phyloP scores from a whole-genome alignment of 2,329 filamentous ascomycete genomes.

The Aspergillus aculeatinus region DNA sequence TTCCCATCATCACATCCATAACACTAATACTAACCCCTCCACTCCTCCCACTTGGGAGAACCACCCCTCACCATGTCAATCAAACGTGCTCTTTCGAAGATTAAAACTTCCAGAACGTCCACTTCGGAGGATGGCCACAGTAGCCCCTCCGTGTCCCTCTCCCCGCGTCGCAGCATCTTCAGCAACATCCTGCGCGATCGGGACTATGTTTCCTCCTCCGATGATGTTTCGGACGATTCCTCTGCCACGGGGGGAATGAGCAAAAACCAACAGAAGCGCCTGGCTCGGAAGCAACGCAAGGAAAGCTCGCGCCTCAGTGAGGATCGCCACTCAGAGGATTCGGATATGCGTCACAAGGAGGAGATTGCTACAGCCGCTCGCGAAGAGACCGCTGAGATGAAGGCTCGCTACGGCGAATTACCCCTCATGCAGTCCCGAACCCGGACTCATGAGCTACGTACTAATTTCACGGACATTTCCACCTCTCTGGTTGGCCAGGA shows the following conservation, averaged over 20 bases:
- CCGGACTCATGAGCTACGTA: slow-evolving; percentile 49
- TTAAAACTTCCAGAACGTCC: slow-evolving; percentile 26
- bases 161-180: slow-evolving; percentile 43
- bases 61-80: slow-evolving; percentile 48
- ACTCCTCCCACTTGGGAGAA: not conserved
- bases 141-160: slow-evolving; percentile 23
- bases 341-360: slow-evolving; percentile 43
- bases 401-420: slow-evolving; percentile 57
- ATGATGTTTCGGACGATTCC: slow-evolving; percentile 43
- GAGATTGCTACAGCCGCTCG: slow-evolving; percentile 47
- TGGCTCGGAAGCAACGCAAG: slow-evolving; percentile 42
- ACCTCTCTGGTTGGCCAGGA: slow-evolving; percentile 56
- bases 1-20: not conserved
- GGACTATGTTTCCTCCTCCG: slow-evolving; percentile 44
- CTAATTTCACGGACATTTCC: slow-evolving; percentile 53
- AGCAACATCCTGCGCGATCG: slow-evolving; percentile 42
- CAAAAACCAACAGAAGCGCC: slow-evolving; percentile 48
- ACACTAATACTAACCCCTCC: not conserved
- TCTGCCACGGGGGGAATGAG: slow-evolving; percentile 36
- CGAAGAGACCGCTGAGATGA: slow-evolving; percentile 60
- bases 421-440: slow-evolving; percentile 59
- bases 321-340: slow-evolving; percentile 42
- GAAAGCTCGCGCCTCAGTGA: slow-evolving; percentile 44
- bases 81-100: slow-evolving; percentile 44
- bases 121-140: slow-evolving; percentile 24